Base-by-base conservation (phyloP, 129 eudicot species). In the Gnaphalium uliginosum region DNA sequence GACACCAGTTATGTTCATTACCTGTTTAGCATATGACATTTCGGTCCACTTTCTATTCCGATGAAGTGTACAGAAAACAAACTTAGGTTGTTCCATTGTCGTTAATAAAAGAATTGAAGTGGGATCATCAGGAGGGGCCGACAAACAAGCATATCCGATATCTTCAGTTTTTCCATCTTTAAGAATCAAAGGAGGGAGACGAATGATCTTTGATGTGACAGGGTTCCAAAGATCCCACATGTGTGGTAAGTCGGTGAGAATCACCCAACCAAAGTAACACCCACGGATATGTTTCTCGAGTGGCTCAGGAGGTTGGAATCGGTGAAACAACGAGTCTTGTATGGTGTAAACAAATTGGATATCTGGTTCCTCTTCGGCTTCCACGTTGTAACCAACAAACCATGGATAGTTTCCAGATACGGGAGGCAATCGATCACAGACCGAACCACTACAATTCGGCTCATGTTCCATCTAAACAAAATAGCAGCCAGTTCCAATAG, bases 141-240 rank as follows among this genome's bases (percentile, higher is more conserved):
- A 51, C 58, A 51, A 11, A 51, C n/a, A 18, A 19, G 21, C 17
- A 15, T 51, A 18, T 15, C 8, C 58, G 58, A 51, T 4, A 17
- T 1, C 5, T 18, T 4, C 21, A 18, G 9, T 15, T 15, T 53
- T 0, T 53, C 59, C 59, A 53, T 53, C 59, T 18, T 53, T 53
- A 15, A 53, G 22, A 53, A 53, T 53, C 23, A 53, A 53, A 19
- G 59, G 59, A 1, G 59, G 23, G 8, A 35, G 41, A 35, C 41
- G 2, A 35, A 35, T 35, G 1, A 35, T 1, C 41, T 35, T 51
- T 51, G 6, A 18, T 4, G 59, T 53, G 22, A 19, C 8, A 53
- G 59, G 59, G 59, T 53, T 53, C 59, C 59, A 53, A 53, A 51
- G 58, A 51, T 18, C 17, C 58, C 58, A 51, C 58, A 5, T 51